Base-by-base conservation (phyloP, 1,284 basidiomycete species). In the Cryptococcus sp. region DNA sequence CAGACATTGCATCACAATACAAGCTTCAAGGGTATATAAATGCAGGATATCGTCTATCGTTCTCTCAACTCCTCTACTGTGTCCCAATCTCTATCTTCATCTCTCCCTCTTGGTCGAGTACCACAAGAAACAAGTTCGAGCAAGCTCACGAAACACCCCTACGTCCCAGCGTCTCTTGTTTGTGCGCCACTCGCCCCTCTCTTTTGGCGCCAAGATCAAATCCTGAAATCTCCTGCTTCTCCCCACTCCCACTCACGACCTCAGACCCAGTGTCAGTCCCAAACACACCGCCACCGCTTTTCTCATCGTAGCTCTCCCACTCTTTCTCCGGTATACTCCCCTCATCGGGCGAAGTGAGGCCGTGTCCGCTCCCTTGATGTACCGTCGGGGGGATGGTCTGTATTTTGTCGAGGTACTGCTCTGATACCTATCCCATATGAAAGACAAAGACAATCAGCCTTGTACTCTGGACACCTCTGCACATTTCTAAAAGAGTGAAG, bases 261-360 rank as follows among this genome's bases (percentile, higher is more conserved):
- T 43, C 22, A 11, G 30, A 8, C 16, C 15, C 35, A 46, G n/a
- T 22, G 17, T 30, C 50, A n/a, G n/a, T n/a, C 38, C 25, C 25
- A 4, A 27, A 22, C 17, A 27, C 22, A 5, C 19, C 48, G 20
- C 22, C 27, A 23, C 22, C 27, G 22, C 54, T 43, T 52, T 70
- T 67, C 54, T 68, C 68, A 22, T 62, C 64, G 41, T 60, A 55
- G 13, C 61, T 60, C 27, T 51, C 51, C 50, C 65, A 66, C 55
- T 75, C 75, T 41, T 71, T 72, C 57, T 74, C 73, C 0, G 73
- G 63, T 41, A 75, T 73, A 47, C 67, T 70, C 2, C 72, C 71
- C 58, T 77, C 75, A 50, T 72, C 69, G 1, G 72, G 72, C n/a
- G 52, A 39, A 8, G 52, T 47, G 6, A 50, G 55, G 50, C 17